Conservation (phyloP, 2,329 filamentous ascomycete genomes). For the Stachybotrys elegans region DNA sequence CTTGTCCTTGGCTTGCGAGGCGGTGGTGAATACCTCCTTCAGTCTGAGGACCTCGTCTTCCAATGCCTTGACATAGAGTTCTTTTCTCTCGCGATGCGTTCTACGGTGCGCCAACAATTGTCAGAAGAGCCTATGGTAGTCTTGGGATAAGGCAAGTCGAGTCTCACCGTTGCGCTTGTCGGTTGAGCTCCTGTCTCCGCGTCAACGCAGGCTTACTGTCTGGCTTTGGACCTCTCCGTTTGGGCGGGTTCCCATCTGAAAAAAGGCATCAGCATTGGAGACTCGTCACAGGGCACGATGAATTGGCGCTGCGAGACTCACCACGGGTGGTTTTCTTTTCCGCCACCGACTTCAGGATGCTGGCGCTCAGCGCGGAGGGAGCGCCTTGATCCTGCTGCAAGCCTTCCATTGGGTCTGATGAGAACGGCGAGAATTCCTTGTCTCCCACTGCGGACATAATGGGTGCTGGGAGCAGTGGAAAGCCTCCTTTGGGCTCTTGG, state of each 20-base stretch:
- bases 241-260: slow-evolving; percentile 76
- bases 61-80: slow-evolving; percentile 89
- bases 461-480: too few relatives aligned
- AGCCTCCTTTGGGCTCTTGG: too few relatives aligned
- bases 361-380: slow-evolving; percentile 44
- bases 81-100: slow-evolving; percentile 94
- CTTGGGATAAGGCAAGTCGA: background rate
- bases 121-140: slow-evolving; percentile 8
- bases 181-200: slow-evolving; percentile 85
- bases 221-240: slow-evolving; percentile 89
- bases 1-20: slow-evolving; percentile 70
- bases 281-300: too few relatives aligned
- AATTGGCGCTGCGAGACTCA: slow-evolving; percentile 28
- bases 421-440: slow-evolving; percentile 31
- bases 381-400: slow-evolving; percentile 32
- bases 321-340: slow-evolving; percentile 78
- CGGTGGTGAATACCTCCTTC: slow-evolving; percentile 75
- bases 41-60: slow-evolving; percentile 87
- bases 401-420: slow-evolving; percentile 40
- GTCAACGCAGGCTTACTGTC: slow-evolving; percentile 94
- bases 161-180: slow-evolving; percentile 85
- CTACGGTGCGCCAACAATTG: slow-evolving; percentile 41
- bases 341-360: slow-evolving; percentile 60
- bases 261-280: slow-evolving; percentile 8
- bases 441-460: background rate